A percentile compares a stretch with the other conserved stretches of the same genome.
Conservation (phyloP, 768 basidiomycete species). For the Cantharellus cinnabarinus region DNA sequence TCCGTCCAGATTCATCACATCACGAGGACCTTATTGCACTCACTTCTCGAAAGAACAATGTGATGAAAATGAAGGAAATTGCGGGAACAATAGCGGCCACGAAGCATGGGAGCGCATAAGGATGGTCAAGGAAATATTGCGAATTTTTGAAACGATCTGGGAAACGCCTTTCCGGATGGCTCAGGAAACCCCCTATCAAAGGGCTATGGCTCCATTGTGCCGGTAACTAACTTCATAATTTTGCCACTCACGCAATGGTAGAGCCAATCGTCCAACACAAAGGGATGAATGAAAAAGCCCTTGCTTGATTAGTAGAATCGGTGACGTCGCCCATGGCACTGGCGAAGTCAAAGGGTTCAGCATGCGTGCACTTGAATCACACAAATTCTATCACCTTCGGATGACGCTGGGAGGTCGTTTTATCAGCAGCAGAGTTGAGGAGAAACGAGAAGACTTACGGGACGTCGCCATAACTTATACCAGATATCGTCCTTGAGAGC, state of each 20-base stretch:
- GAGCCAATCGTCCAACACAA: slow-evolving; percentile 6
- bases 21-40: neutral
- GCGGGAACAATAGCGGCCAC: slow-evolving; percentile 1
- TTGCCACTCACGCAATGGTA: neutral
- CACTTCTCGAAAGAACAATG: slow-evolving; percentile 6
- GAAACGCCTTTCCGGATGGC: slow-evolving; percentile 3
- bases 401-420: slow-evolving; percentile 3
- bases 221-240: no score
- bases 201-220: neutral
- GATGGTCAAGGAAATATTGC: neutral
- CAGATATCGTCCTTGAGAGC: slow-evolving; percentile 7
- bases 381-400: slow-evolving; percentile 2
- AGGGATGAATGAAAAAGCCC: slow-evolving; percentile 9
- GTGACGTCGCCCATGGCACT: slow-evolving; percentile 7
- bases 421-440: neutral
- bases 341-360: neutral
- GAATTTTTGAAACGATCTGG: slow-evolving; percentile 2
- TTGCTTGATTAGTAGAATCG: slow-evolving; percentile 10
- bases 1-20: no score
- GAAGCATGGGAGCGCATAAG: slow-evolving; percentile 8
- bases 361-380: neutral
- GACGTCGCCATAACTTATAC: slow-evolving; percentile 6
- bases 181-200: slow-evolving; percentile 9
- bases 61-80: slow-evolving; percentile 2
- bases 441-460: slow-evolving; percentile 4